Percentiles rank a stretch among this genome's conserved stretches.
phyloP scores from a whole-genome alignment of 2,329 filamentous ascomycete genomes.

The Didymellaceae sp. region DNA sequence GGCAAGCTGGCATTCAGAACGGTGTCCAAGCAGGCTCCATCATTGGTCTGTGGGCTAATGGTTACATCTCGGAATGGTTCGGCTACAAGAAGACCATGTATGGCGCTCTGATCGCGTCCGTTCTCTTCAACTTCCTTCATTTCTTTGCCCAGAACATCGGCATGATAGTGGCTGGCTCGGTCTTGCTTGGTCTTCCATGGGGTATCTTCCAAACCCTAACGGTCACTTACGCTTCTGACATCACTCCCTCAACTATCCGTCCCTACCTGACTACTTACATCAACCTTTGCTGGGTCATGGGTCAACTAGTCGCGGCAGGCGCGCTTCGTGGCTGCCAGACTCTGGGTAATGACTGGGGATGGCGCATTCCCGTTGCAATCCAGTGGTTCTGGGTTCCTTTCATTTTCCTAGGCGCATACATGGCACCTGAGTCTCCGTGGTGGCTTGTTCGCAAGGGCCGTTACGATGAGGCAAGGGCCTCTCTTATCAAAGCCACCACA shows the following conservation, averaged over 20 bases:
- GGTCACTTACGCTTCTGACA: constrained; percentile 46
- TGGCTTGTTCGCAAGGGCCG: constrained; percentile 55
- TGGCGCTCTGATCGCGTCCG: constrained; percentile 12
- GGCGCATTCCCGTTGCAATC: constrained; percentile 67
- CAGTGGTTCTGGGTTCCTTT: constrained; percentile 73
- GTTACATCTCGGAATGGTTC: constrained; percentile 20
- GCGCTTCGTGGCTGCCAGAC: constrained; percentile 67
- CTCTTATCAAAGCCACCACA: constrained; percentile 55
- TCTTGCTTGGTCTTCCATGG: constrained; percentile 58
- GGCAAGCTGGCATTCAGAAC: constrained; percentile 24
- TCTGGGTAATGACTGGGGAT: constrained; percentile 68
- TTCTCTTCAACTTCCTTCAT: constrained; percentile 40
- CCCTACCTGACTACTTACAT: constrained; percentile 63
- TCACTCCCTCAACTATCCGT: constrained; percentile 71
- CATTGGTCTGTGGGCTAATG: constrained; percentile 35
- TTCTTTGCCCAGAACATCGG: constrained; percentile 51
- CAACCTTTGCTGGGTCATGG: constrained; percentile 72
- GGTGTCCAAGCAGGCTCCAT: constrained; percentile 21
- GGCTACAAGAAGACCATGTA: constrained; percentile 25
- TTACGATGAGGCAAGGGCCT: constrained; percentile 51
- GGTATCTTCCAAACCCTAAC: constrained; percentile 18
- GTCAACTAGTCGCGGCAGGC: constrained; percentile 71
- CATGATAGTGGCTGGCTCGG: constrained; percentile 57
- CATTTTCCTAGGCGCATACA: constrained; percentile 26
- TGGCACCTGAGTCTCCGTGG: constrained; percentile 60